Base-by-base conservation (phyloP, 805 yeast genomes). In the Ogataea polymorpha region DNA sequence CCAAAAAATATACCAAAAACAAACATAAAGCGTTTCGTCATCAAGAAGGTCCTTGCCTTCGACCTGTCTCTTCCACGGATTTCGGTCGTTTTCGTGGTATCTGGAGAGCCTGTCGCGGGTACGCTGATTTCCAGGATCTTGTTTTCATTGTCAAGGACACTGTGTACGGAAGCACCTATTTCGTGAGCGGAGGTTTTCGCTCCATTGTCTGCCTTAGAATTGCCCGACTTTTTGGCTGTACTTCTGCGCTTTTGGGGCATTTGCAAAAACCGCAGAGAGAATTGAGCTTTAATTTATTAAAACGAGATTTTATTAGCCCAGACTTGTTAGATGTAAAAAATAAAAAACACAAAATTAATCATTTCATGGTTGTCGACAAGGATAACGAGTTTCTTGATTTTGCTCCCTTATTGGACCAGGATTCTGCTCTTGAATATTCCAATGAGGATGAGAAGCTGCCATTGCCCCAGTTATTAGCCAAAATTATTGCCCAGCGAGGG, bases 1-100 rank as follows among this genome's bases (percentile, higher is more conserved):
- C 96, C 96, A 11, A 86, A 46, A 1, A 86, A 33, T 0, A 95
- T 79, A 32, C 96, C 96, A 28, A 86, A 57, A 0, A 82, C 49
- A 51, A 86, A 84, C 7, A 79, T 69, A 15, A 79, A 69, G 38
- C 86, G 62, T 51, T 81, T 72, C 2, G 86, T 49, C 45, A 32
- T 45, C 23, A 51, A 13, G 6, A 51, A 23, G 3, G 51, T 35
- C 26, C 37, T 44, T 6, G 51, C 49, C 8, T 26, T 28, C 6
- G 50, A 43, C 35, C 23, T 33, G 6, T 35, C 33, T 16, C 35
- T 26, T 24, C 36, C 35, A 21, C 34, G 24, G 16, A 39, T 31
- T 3, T 30, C 32, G 15, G 29, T 10, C 17, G 45, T 40, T 14
- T 36, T 37, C 4, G 40, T 24, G 21, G 36, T 26, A 10, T 35